Percentiles rank a stretch among this genome's conserved stretches.
Evolutionary conservation across 495 filamentous ascomycete genomes (phyloP).

Genomic region (Saxispiralis lemnorum): DNA sequence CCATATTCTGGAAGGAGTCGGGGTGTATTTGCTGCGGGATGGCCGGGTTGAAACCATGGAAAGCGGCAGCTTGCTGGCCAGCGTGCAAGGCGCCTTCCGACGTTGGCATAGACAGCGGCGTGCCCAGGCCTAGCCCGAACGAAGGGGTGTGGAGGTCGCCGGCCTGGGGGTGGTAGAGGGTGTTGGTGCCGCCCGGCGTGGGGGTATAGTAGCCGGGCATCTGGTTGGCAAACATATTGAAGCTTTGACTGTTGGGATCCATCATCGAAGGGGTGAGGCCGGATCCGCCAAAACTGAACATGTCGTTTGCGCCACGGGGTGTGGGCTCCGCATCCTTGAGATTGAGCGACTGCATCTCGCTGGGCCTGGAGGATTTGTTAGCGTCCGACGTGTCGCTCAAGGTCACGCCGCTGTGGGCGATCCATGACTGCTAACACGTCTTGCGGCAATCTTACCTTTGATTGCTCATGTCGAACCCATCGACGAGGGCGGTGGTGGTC

Average conservation of each 20-base stretch:
- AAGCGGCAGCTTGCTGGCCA: conserved; percentile 30
- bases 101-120: conserved; percentile 64
- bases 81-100: conserved; percentile 40
- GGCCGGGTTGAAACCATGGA: conserved; percentile 40
- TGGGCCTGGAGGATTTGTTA: conserved; percentile 39
- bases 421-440: background rate
- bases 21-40: conserved; percentile 26
- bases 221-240: conserved; percentile 59
- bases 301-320: conserved; percentile 55
- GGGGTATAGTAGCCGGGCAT: conserved; percentile 75
- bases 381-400: conserved; percentile 24
- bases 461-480: conserved; percentile 21
- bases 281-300: conserved; percentile 45
- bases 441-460: background rate
- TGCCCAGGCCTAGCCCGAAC: conserved; percentile 53
- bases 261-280: conserved; percentile 56
- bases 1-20: conserved; percentile 23
- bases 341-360: conserved; percentile 30
- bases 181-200: conserved; percentile 67
- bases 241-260: conserved; percentile 67
- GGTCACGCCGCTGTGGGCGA: background rate
- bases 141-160: conserved; percentile 83
- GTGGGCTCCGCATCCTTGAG: conserved; percentile 68
- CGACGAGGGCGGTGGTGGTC: conserved; percentile 18
- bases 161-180: conserved; percentile 63